Conservation (phyloP, 2,329 filamentous ascomycete species). For the Annulohypoxylon truncatum region DNA sequence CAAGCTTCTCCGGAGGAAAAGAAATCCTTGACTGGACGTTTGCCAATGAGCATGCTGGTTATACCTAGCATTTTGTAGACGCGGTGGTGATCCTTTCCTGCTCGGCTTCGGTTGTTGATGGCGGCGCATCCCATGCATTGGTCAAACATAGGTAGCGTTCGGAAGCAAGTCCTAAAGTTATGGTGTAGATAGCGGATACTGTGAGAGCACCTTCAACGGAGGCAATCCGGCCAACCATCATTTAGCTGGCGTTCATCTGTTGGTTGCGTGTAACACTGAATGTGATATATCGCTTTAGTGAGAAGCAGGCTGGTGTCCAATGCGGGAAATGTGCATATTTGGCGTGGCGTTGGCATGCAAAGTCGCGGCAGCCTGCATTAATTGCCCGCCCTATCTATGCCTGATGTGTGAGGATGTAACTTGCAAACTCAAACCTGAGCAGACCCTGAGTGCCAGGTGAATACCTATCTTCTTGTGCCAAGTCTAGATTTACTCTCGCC, state of each 20-base stretch:
- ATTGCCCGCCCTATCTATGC: neutral
- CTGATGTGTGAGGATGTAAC: neutral
- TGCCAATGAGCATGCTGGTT: conserved; percentile 33
- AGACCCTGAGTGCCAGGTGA: neutral
- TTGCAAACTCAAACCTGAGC: neutral
- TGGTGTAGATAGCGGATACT: neutral
- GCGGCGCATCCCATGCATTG: conserved; percentile 31
- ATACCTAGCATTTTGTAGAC: conserved; percentile 31
- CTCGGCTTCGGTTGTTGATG: conserved; percentile 38
- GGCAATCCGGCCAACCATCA: neutral
- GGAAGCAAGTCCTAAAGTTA: neutral
- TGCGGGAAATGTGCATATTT: conserved; percentile 6
- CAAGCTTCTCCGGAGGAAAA: too few relatives aligned
- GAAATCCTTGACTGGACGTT: too few relatives aligned
- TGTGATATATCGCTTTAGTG: conserved; percentile 1
- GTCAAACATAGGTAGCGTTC: conserved; percentile 37
- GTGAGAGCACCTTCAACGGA: neutral
- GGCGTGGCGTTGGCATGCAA: conserved; percentile 6
- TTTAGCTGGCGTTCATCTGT: neutral
- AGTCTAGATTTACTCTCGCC: too few relatives aligned
- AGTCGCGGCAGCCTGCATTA: conserved; percentile 6
- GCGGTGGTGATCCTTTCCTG: conserved; percentile 39
- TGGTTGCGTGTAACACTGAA: neutral
- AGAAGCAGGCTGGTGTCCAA: conserved; percentile 10
- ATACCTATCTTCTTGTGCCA: too few relatives aligned